Percentiles rank a stretch among this genome's conserved stretches.
These are phyloP conservation scores for Podila epigama DNA, from an alignment of 192 early-diverging fungal genomes.

Conservation along the genomic window DNA sequence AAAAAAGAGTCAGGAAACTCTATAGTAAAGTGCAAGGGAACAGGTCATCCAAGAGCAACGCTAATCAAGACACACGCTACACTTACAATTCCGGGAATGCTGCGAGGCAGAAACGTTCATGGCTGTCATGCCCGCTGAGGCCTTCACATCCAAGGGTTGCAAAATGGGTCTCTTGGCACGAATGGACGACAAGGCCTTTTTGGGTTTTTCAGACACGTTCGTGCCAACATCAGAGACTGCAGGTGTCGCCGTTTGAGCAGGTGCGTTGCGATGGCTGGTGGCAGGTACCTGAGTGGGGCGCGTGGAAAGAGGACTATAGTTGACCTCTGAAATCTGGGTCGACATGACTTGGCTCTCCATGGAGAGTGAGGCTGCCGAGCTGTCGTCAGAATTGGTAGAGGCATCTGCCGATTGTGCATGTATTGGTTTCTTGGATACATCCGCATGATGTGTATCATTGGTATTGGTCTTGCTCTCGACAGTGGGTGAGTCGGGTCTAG, in stretches of 20 bases:
- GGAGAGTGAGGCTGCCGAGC: not conserved
- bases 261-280: not conserved
- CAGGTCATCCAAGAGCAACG: too few relatives aligned
- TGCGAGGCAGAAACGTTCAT: constrained; percentile 17
- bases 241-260: not conserved
- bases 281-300: not conserved
- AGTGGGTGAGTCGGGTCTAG: not conserved
- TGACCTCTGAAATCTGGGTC: constrained; percentile 33
- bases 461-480: not conserved
- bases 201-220: constrained; percentile 16
- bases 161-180: constrained; percentile 8
- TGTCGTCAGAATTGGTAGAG: not conserved
- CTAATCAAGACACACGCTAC: too few relatives aligned
- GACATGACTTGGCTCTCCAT: constrained; percentile 41
- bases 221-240: not conserved
- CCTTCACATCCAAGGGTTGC: constrained; percentile 27
- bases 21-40: too few relatives aligned
- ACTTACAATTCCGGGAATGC: constrained; percentile 29
- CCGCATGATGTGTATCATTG: not conserved
- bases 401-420: not conserved
- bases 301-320: not conserved
- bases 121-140: constrained; percentile 11
- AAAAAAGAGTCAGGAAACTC: not conserved
- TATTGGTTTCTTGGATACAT: too few relatives aligned
- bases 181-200: not conserved